Base-by-base conservation (phyloP, 306 rosid genomes). In the Rubus idaeus region DNA sequence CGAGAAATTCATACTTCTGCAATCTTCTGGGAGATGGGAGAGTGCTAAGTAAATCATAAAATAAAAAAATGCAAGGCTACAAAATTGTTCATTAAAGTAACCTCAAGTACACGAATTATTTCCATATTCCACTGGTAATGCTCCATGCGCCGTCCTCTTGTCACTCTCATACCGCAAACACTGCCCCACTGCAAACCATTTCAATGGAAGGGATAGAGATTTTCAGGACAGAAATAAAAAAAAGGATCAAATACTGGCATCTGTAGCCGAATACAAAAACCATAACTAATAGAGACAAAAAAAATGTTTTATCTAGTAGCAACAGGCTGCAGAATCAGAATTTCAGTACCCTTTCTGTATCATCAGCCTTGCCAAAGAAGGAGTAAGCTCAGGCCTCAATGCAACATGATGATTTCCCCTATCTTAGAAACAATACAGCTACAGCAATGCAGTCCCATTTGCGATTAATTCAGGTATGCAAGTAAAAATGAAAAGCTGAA, bases 121-220 rank as follows among this genome's bases (percentile, higher is more conserved):
- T 95, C 97, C 98, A 95, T 95, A 76, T 95, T 95, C 98, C 98
- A 95, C 63, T 95, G 98, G 64, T 92, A 94, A 75, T 94, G 98
- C 88, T 94, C 98, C 56, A 97, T 87, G 45, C 95, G 93, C 69
- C 98, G 90, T 26, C 98, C 97, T 82, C 96, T 94, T 17, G 97
- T 94, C 98, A 94, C 90, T 80, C 87, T 95, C 98, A 40, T 95
- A 95, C 62, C 98, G 92, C 98, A 97, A 95, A 75, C 98, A 95
- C 75, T 92, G 98, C 73, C 98, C 98, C 70, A 92, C 80, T n/a
- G 97, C 90, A 87, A 92, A 95, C 98, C 98, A 92, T 82, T 95
- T 95, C 85, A 95, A 77, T 14, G 98, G 97, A 50, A 95, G 95
- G 50, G 98, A 81, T 13, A 90, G 66, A 10, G 97, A 95, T 86